Conservation (phyloP, 139 green algal species). For the Picochlorum sp. region DNA sequence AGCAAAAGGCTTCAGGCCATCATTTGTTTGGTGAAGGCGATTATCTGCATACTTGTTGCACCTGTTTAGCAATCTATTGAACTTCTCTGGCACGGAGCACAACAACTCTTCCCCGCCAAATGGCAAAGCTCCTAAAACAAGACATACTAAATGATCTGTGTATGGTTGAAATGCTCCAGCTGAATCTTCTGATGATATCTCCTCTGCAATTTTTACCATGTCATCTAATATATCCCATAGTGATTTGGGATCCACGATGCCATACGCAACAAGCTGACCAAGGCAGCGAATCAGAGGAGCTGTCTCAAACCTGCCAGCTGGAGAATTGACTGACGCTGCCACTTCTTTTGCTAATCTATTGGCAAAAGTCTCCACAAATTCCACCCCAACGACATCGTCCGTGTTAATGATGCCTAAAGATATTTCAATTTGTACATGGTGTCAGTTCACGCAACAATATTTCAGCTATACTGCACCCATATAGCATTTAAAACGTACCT, state of each 20-base stretch:
- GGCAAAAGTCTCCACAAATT: constrained; percentile 34
- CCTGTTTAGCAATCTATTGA: constrained; percentile 20
- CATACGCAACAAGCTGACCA: constrained; percentile 37
- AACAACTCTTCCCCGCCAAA: constrained; percentile 56
- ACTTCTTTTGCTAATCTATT: constrained; percentile 10
- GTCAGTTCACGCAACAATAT: too few relatives aligned
- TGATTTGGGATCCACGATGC: constrained; percentile 42
- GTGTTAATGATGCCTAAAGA: background rate
- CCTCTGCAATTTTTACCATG: constrained; percentile 13
- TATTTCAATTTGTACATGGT: too few relatives aligned
- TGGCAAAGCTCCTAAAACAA: constrained; percentile 51
- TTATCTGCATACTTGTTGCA: constrained; percentile 48
- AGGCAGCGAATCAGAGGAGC: constrained; percentile 63
- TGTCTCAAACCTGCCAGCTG: constrained; percentile 21
- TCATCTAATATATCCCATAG: constrained; percentile 42
- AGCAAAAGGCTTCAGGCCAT: constrained; percentile 43
- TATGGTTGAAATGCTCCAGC: constrained; percentile 66
- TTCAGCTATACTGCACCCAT: too few relatives aligned
- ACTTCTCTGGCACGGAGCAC: constrained; percentile 25
- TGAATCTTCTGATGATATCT: constrained; percentile 8
- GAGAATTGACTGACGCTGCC: constrained; percentile 13
- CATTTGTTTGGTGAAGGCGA: constrained; percentile 27
- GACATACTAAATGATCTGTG: constrained; percentile 57
- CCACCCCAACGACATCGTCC: constrained; percentile 30
- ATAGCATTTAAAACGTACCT: constrained; percentile 36